phyloP scores from a whole-genome alignment of 140 eudicot genomes.

The Artemisia princeps region DNA sequence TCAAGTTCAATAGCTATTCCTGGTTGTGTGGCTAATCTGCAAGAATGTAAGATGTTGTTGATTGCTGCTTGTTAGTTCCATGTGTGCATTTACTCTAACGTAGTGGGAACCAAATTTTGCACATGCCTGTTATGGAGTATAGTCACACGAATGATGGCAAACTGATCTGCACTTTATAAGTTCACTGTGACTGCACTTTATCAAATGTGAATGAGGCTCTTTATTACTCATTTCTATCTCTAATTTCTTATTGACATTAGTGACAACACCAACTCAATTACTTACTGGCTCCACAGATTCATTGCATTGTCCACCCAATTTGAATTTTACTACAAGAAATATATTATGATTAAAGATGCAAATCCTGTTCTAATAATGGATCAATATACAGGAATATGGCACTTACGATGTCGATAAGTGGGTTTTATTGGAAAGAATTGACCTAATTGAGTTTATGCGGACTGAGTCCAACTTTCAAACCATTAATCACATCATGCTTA shows the following conservation, averaged over 20 bases:
- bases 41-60: background rate
- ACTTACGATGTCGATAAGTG: background rate
- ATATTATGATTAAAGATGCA: background rate
- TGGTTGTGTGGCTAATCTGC: background rate
- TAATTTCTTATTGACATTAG: constrained; percentile 16
- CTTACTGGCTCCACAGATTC: background rate
- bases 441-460: constrained; percentile 2
- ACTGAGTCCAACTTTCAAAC: background rate
- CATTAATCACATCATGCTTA: background rate
- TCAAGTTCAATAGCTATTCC: background rate
- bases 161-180: constrained; percentile 16
- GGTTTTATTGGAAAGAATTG: background rate
- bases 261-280: constrained; percentile 16
- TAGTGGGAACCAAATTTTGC: background rate
- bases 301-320: constrained; percentile 20
- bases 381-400: background rate
- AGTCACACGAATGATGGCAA: background rate
- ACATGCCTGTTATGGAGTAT: background rate
- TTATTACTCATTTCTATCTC: background rate
- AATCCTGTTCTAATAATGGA: background rate
- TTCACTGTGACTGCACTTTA: constrained; percentile 19
- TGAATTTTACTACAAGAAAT: background rate
- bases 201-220: constrained; percentile 11
- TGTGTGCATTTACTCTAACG: background rate
- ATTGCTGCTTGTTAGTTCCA: background rate